Base-by-base conservation (phyloP, 208 protist genomes). In the Crithidia fasciculata region DNA sequence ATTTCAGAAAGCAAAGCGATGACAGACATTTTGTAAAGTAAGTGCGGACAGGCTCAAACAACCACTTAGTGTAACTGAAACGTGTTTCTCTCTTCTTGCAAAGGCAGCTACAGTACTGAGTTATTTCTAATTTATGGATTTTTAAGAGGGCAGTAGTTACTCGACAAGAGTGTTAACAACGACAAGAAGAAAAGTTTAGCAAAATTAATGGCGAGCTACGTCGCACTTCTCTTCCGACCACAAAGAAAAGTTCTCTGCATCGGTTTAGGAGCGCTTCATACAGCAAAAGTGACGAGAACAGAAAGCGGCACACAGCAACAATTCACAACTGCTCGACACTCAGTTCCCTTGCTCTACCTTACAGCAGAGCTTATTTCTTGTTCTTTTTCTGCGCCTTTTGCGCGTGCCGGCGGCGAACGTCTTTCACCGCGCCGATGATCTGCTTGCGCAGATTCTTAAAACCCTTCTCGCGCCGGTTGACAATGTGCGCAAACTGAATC, bases 381-480 rank as follows among this genome's bases (percentile, higher is more conserved):
- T 49, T 55, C 43, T 82, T 73, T 63, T 65, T 88, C 41, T 39
- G 53, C 52, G 67, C 76, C 67, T 87, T 94, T 8, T 89, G 77
- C 40, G 81, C 69, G 53, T 89, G 64, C 12, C 85, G 55, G 10
- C 88, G 68, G 16, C 87, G 83, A 57, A 94, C 63, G 58, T 91
- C 81, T 55, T 89, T 89, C 13, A 94, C 91, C 41, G 86, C 87
- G 13, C 56, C 68, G 13, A 96, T 80, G 50, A 96, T 93, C 54
- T 96, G 82, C 75, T 85, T 90, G 5, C 91, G 81, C 37, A 96
- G 74, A 47, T 85, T 69, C 58, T 84, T 89, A 43, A 91, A 82
- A 13, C 88, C 88, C 53, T 94, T 95, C 52, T 92, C 81, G 47
- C 91, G 80, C 61, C 83, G 92, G 78, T 93, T 93, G 6, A 96